Base-by-base conservation (phyloP, 208 protist genomes). In the Trypanosomatidae sp. region DNA sequence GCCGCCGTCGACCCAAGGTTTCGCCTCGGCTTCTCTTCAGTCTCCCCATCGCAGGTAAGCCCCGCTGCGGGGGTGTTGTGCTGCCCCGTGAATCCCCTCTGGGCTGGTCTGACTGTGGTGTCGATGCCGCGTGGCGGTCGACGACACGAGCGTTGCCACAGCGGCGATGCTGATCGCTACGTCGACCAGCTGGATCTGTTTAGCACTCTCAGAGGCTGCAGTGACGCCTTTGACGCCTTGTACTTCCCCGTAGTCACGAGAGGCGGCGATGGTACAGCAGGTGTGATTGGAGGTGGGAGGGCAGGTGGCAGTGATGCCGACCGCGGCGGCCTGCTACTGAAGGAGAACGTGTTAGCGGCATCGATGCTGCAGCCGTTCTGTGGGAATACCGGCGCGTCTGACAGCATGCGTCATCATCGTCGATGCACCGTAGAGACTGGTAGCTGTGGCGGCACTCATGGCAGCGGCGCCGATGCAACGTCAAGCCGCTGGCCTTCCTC, bases 301-400 rank as follows among this genome's bases (percentile, higher is more conserved):
- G 46, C 30, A 17, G 41, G 46, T 15, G 33, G 30, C 46, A 19
- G 30, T 25, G 65, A 3, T 2, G 46, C 10, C 3, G 43, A 55
- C 44, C 44, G 17, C 69, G 28, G 50, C 19, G 71, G 69, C 17
- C 69, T 59, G 15, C 50, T 69, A 43, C 68, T 86, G 53, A 81
- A 84, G 79, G 83, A 87, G 65, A 87, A 84, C 76, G 49, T 69
- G 3, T 50, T 87, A 22, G 83, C 83, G 25, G 76, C 60, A 13
- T 62, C 69, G 64, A 82, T 87, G 69, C 66, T 82, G 79, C 76
- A 87, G 79, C 79, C 83, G 2, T 30, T 81, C 36, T 52, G 62
- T 13, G 64, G 41, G 22, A 64, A 69, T 53, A 19, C 46, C n/a
- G 30, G 46, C 1, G 49, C 30, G 13, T 22, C 43, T 53, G 46